phyloP scores from a whole-genome alignment of 768 basidiomycete species.

The Hericium rajendrae region DNA sequence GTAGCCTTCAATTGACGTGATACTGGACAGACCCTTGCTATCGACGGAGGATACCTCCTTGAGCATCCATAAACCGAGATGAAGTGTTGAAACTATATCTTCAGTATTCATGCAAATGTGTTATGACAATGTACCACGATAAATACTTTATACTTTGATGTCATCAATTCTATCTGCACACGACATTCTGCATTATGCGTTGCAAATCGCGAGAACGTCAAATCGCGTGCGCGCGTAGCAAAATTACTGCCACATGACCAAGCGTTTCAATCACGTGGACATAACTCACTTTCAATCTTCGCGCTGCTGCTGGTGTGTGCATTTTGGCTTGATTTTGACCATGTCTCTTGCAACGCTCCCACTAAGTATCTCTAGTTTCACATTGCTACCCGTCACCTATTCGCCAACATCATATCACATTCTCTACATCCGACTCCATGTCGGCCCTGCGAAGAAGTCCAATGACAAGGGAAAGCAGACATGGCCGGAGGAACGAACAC shows the following conservation, averaged over 20 bases:
- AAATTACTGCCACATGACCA: too few relatives aligned
- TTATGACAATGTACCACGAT: too few relatives aligned
- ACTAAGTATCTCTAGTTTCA: slow-evolving; percentile 34
- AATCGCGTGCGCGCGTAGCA: too few relatives aligned
- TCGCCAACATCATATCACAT: slow-evolving; percentile 45
- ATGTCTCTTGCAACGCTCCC: slow-evolving; percentile 7
- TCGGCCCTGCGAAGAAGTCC: slow-evolving; percentile 33
- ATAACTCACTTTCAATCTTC: background rate
- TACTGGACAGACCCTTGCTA: slow-evolving; percentile 11
- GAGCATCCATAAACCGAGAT: slow-evolving; percentile 16
- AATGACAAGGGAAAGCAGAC: slow-evolving; percentile 10
- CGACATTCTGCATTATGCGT: too few relatives aligned
- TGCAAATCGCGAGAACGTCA: too few relatives aligned
- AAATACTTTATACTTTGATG: too few relatives aligned
- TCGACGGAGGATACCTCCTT: slow-evolving; percentile 22
- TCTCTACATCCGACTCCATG: slow-evolving; percentile 69
- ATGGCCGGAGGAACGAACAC: slow-evolving; percentile 53
- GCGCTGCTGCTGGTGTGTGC: too few relatives aligned
- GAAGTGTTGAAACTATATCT: too few relatives aligned
- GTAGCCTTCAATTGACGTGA: too few relatives aligned
- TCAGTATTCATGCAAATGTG: too few relatives aligned
- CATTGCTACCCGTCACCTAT: slow-evolving; percentile 34
- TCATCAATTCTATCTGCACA: too few relatives aligned
- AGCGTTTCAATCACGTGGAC: too few relatives aligned
- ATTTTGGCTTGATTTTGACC: background rate